Conservation (phyloP, 2,329 filamentous ascomycete genomes). For the Cladosporium sp. region DNA sequence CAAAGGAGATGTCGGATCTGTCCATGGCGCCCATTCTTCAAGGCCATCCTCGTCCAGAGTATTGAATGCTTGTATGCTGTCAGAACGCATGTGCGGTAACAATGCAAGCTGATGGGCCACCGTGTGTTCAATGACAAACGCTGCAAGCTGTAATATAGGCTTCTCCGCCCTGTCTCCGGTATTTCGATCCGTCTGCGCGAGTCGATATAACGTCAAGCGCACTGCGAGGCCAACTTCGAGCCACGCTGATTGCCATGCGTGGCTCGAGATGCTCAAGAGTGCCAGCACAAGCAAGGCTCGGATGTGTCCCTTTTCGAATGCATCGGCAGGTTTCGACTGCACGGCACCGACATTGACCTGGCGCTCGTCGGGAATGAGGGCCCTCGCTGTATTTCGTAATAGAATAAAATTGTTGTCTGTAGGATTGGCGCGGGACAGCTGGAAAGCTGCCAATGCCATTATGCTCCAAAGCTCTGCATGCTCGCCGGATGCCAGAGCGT, state of each 20-base stretch:
- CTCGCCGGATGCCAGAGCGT: slow-evolving; percentile 36
- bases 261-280: slow-evolving; percentile 63
- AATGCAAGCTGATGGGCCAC: slow-evolving; percentile 56
- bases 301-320: slow-evolving; percentile 44
- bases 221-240: slow-evolving; percentile 66
- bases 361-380: slow-evolving; percentile 14
- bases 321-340: slow-evolving; percentile 12
- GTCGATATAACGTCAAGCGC: slow-evolving; percentile 42
- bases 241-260: slow-evolving; percentile 62
- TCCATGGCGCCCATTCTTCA: slow-evolving; percentile 76
- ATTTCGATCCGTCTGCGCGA: slow-evolving; percentile 16
- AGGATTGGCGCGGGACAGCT: slow-evolving; percentile 34
- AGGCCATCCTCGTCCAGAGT: slow-evolving; percentile 65
- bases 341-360: slow-evolving; percentile 1
- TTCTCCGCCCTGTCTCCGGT: slow-evolving; percentile 17
- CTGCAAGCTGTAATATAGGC: slow-evolving; percentile 52
- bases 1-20: slow-evolving; percentile 42
- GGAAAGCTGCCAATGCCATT: slow-evolving; percentile 44
- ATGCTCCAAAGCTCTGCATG: slow-evolving; percentile 52
- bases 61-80: slow-evolving; percentile 52
- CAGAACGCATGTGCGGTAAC: slow-evolving; percentile 52
- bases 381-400: slow-evolving; percentile 34
- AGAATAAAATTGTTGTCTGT: slow-evolving; percentile 36
- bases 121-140: slow-evolving; percentile 64
- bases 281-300: slow-evolving; percentile 54